Evolutionary conservation across 1,139 yeast genomes (phyloP).

Genomic region (Candida frijolesensis): DNA sequence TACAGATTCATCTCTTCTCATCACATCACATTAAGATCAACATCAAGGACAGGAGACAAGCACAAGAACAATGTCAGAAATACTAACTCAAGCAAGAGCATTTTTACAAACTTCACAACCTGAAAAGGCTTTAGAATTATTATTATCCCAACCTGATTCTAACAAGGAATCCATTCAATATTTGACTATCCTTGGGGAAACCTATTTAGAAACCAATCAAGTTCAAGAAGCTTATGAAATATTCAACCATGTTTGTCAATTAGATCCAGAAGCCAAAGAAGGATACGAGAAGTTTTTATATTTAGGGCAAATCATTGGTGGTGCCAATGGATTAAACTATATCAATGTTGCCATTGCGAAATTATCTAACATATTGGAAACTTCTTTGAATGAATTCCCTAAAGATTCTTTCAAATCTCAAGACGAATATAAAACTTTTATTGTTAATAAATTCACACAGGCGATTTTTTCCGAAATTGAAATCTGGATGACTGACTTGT

Average conservation of each 20-base stretch:
- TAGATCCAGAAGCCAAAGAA: slow-evolving; percentile 64
- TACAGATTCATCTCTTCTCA: background rate
- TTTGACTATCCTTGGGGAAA: slow-evolving; percentile 63
- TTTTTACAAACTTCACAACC: slow-evolving; percentile 42
- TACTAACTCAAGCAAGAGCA: slow-evolving; percentile 29
- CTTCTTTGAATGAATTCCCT: background rate
- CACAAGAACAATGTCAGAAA: slow-evolving; percentile 10
- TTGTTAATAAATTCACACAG: slow-evolving; percentile 61
- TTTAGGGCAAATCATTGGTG: slow-evolving; percentile 90
- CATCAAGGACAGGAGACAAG: background rate
- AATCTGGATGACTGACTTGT: slow-evolving; percentile 98
- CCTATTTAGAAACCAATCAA: slow-evolving; percentile 74
- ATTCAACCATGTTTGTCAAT: slow-evolving; percentile 61
- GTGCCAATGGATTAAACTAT: slow-evolving; percentile 68
- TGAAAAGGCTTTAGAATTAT: slow-evolving; percentile 40
- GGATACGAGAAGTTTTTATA: slow-evolving; percentile 86
- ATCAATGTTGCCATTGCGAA: slow-evolving; percentile 64
- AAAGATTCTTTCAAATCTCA: slow-evolving; percentile 28
- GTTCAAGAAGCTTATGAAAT: slow-evolving; percentile 76
- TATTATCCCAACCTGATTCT: slow-evolving; percentile 30
- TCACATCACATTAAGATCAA: slow-evolving; percentile 3
- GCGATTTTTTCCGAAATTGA: slow-evolving; percentile 88
- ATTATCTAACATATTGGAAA: slow-evolving; percentile 30
- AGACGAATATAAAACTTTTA: slow-evolving; percentile 26
- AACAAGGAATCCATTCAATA: slow-evolving; percentile 34